Conservation (phyloP, 495 filamentous ascomycete genomes). For the Trichoderma asperelloides region DNA sequence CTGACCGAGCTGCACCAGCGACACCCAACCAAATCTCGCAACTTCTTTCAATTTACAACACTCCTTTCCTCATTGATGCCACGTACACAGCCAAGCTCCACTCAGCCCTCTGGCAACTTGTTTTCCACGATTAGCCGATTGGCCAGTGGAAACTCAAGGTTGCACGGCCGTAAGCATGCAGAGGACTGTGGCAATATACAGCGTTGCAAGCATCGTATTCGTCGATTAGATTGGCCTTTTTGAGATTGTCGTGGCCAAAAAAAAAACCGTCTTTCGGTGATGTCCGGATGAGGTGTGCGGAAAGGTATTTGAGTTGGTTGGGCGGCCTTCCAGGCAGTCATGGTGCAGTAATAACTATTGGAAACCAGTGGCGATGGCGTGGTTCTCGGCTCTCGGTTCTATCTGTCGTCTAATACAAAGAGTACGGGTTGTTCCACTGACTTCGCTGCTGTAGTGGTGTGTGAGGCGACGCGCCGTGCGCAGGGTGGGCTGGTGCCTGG, state of each 20-base stretch:
- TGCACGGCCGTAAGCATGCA: neutral
- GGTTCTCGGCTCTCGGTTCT: neutral
- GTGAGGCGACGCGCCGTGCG: neutral
- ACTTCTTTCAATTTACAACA: neutral
- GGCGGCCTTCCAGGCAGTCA: neutral
- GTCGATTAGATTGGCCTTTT: neutral
- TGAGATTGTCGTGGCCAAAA: neutral
- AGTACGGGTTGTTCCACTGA: slow-evolving; percentile 1
- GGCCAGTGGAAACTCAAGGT: neutral
- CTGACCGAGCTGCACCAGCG: neutral
- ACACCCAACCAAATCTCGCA: neutral
- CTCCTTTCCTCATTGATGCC: neutral
- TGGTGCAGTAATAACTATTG: neutral
- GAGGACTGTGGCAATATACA: neutral
- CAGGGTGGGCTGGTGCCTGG: neutral
- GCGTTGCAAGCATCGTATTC: neutral
- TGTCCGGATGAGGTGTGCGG: neutral
- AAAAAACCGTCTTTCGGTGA: neutral
- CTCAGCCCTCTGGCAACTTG: neutral
- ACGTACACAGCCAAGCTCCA: neutral
- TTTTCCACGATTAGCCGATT: neutral
- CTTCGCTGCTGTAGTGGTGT: neutral
- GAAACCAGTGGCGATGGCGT: neutral
- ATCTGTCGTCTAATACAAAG: neutral
- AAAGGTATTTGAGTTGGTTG: neutral